phyloP scores from a whole-genome alignment of 2,329 filamentous ascomycete species.

The Claviceps sp. region DNA sequence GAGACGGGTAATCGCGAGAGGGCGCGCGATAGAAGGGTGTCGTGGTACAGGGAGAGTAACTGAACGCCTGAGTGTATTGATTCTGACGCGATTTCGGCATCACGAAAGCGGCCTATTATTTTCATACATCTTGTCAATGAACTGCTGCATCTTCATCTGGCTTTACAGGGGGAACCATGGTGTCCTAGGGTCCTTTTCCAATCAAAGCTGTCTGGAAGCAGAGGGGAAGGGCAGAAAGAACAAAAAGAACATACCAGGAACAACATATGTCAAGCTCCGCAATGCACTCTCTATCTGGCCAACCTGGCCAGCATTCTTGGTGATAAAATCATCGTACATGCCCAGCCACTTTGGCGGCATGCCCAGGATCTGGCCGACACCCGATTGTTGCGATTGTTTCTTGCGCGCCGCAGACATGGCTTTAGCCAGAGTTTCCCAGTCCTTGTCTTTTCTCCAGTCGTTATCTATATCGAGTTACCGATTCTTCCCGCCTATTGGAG shows the following conservation, averaged over 20 bases:
- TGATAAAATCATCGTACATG: slow-evolving; percentile 81
- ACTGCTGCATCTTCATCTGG: no score
- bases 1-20: slow-evolving; percentile 47
- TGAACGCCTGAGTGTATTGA: slow-evolving; percentile 81
- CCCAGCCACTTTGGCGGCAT: slow-evolving; percentile 50
- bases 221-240: background rate
- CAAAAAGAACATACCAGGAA: slow-evolving; percentile 48
- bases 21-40: slow-evolving; percentile 60
- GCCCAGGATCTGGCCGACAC: slow-evolving; percentile 1
- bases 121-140: no score
- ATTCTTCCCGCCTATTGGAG: background rate
- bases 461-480: background rate
- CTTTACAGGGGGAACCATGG: no score
- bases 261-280: slow-evolving; percentile 87
- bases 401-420: background rate
- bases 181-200: no score
- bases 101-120: slow-evolving; percentile 58
- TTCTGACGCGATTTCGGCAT: slow-evolving; percentile 91
- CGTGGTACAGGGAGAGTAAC: slow-evolving; percentile 85
- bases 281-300: slow-evolving; percentile 90
- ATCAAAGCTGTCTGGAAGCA: background rate
- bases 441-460: background rate
- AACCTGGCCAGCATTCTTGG: slow-evolving; percentile 85
- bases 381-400: background rate
- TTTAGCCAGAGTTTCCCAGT: no score